Percentiles rank a stretch among this genome's conserved stretches.
Evolutionary conservation across 176 grass and related monocot genomes (phyloP).

Genomic region (Triticum timopheevii): DNA sequence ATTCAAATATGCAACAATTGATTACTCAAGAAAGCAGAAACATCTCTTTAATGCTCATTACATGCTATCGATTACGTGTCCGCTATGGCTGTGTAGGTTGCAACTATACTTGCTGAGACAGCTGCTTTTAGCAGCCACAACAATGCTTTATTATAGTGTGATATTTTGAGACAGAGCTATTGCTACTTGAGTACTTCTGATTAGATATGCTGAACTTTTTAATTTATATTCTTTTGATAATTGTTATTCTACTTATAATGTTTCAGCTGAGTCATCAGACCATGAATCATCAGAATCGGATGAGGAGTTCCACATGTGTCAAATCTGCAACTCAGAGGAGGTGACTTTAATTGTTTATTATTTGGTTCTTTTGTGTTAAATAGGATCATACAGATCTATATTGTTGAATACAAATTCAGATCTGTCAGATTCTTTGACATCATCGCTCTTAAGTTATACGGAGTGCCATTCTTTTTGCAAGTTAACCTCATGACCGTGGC

Average conservation of each 20-base stretch:
- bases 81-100: not conserved
- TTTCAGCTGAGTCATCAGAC: slow-evolving; percentile 93
- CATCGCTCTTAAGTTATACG: not conserved
- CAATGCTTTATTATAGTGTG: slow-evolving; percentile 12
- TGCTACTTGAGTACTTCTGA: slow-evolving; percentile 11
- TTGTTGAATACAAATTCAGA: slow-evolving; percentile 17
- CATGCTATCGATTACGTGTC: not conserved
- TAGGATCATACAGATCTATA: not conserved
- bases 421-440: slow-evolving; percentile 19
- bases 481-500: not conserved
- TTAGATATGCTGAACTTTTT: slow-evolving; percentile 12
- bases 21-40: not conserved
- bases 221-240: slow-evolving; percentile 12
- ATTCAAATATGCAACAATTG: not conserved
- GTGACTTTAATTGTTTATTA: slow-evolving; percentile 44
- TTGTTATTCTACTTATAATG: slow-evolving; percentile 21
- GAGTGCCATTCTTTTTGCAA: not conserved
- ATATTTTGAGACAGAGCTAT: not conserved
- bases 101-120: not conserved
- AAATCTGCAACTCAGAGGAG: slow-evolving; percentile 94
- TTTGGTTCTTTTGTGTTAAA: slow-evolving; percentile 21
- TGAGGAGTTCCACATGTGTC: slow-evolving; percentile 97
- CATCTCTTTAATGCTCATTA: not conserved
- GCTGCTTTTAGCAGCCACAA: not conserved
- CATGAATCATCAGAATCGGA: slow-evolving; percentile 89